phyloP scores from a whole-genome alignment of 805 yeast species.

The Lipomyces kockii region DNA sequence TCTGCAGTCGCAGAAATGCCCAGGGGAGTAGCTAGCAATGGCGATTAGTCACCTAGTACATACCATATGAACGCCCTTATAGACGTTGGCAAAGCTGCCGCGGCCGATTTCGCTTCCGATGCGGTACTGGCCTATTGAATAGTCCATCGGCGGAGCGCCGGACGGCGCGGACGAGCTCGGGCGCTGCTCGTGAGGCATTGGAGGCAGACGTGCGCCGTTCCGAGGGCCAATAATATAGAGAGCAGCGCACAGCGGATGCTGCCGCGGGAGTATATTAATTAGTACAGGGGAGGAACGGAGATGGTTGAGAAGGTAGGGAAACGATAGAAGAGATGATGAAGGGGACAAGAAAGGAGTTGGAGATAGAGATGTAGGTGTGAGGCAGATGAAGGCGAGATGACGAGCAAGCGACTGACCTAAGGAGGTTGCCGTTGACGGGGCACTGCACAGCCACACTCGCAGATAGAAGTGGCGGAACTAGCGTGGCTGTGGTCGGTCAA shows the following conservation, averaged over 20 bases:
- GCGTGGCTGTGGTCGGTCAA: not conserved
- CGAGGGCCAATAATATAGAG: not conserved
- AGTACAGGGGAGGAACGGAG: not conserved
- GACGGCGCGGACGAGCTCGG: conserved; percentile 8
- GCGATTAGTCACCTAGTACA: conserved; percentile 20
- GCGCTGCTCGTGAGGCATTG: conserved; percentile 19
- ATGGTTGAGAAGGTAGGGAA: not conserved
- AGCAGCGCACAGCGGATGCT: not conserved
- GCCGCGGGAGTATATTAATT: not conserved
- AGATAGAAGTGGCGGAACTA: not conserved
- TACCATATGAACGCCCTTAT: conserved; percentile 69
- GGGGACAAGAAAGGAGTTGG: not conserved
- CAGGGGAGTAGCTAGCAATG: too few relatives aligned
- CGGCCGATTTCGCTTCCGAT: conserved; percentile 89
- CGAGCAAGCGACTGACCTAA: not conserved
- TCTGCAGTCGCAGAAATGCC: too few relatives aligned
- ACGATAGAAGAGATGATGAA: not conserved
- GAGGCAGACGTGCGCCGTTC: not conserved
- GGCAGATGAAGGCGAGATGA: not conserved
- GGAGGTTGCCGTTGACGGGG: not conserved
- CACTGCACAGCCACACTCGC: not conserved
- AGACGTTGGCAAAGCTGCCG: conserved; percentile 95
- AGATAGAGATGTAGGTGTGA: not conserved
- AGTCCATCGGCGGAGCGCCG: conserved; percentile 30
- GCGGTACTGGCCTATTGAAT: conserved; percentile 53